Base-by-base conservation (phyloP, 108 stramenopile species). In the Cyclotella distinguenda region DNA sequence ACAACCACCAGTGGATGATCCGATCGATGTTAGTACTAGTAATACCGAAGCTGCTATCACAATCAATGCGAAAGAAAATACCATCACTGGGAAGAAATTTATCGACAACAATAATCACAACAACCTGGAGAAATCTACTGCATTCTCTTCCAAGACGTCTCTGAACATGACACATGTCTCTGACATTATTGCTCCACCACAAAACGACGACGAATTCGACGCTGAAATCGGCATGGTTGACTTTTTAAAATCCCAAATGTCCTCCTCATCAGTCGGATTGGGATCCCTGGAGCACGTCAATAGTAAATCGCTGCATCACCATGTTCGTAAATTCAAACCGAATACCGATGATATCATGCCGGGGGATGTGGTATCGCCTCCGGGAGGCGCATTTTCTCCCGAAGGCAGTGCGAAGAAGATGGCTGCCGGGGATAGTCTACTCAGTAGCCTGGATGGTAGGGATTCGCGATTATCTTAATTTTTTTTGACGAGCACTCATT, bases 381-480 rank as follows among this genome's bases (percentile, higher is more conserved):
- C 52, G 11, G 55, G 47, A 27, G 16, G 31, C 15, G 39, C 27
- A 28, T 64, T 60, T 7, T 52, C 50, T 39, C 58, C 56, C 10
- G 45, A 33, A 8, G 13, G 22, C 12, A 45, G 21, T 15, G 35
- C n/a, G 18, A 62, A 26, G 47, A 50, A 57, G 43, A 30, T 46
- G 6, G 26, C 12, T 31, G 56, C 32, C 9, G 56, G 72, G 39
- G 54, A 56, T 52, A 77, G 64, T 70, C 43, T 73, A n/a, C 45
- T 76, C 19, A 86, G 83, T 67, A 90, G 86, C 42, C 74, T 90
- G 52, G 89, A 87, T 58, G 55, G 55, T 56, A 15, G 7, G 55
- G 10, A 9, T 19, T 18, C 19, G 16, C 28, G 7, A 9, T 6
- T 28, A 13, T 32, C 31, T 12, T 4, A 32, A 2, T 13, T 52